Percentiles rank a stretch among this genome's conserved stretches.
Evolutionary conservation across 495 filamentous ascomycete genomes (phyloP).

Genomic region (Talaromyces adpressus): DNA sequence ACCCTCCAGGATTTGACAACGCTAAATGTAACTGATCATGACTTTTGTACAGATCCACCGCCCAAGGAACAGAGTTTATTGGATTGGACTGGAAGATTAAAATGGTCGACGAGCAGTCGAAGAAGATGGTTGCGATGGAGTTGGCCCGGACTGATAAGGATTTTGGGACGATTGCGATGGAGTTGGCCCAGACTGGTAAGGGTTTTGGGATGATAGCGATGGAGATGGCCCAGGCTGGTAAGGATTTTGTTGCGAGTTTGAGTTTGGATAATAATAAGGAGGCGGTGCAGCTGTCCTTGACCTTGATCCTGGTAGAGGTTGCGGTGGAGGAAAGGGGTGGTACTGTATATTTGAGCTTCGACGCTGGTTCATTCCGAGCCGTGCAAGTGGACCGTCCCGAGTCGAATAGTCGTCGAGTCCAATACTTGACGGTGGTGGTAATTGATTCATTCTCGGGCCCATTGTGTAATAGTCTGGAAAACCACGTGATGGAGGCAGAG

Average conservation of each 20-base stretch:
- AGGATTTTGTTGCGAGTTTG: neutral
- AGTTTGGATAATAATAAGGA: neutral
- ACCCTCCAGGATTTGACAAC: neutral
- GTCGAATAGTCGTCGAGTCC: neutral
- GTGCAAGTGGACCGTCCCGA: neutral
- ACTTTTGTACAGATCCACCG: neutral
- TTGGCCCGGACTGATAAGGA: neutral
- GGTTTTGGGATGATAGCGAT: neutral
- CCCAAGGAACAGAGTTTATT: neutral
- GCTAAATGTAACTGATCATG: neutral
- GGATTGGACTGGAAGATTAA: neutral
- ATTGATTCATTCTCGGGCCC: neutral
- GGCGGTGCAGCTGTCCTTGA: neutral
- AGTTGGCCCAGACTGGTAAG: neutral
- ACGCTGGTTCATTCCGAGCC: neutral
- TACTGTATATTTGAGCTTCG: neutral
- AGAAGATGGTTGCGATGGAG: neutral
- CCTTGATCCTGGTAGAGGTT: neutral
- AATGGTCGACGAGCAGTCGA: neutral
- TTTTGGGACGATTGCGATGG: too few species aligned
- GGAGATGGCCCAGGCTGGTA: neutral
- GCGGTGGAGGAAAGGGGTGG: neutral
- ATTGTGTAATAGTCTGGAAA: neutral
- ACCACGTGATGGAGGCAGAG: neutral
- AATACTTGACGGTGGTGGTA: slow-evolving; percentile 1